Conservation (phyloP, 106 monocot genomes). For the Acanthochlamys bracteata region DNA sequence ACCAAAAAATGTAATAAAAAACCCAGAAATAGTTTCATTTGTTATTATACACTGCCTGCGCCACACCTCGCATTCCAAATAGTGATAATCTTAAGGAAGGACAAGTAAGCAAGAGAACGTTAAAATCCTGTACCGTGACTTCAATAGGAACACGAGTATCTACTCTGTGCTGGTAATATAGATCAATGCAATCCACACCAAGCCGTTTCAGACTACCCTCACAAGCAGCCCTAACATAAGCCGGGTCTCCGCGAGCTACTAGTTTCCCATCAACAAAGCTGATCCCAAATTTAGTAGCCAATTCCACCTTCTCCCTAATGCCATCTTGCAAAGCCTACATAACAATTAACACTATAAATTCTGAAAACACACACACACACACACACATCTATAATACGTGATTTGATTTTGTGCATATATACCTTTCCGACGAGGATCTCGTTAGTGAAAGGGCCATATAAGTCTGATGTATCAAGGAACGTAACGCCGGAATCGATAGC, state of each 20-base stretch:
- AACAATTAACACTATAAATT: background rate
- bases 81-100: conserved; percentile 27
- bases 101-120: conserved; percentile 24
- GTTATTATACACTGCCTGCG: conserved; percentile 11
- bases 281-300: conserved; percentile 55
- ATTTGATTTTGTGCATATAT: background rate
- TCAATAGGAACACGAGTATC: conserved; percentile 50
- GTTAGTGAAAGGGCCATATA: conserved; percentile 57
- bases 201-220: conserved; percentile 44
- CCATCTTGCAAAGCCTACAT: conserved; percentile 37
- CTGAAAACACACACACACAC: background rate
- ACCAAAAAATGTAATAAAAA: no score
- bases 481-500: conserved; percentile 41
- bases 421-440: conserved; percentile 58
- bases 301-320: conserved; percentile 34
- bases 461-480: conserved; percentile 45
- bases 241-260: conserved; percentile 37
- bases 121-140: conserved; percentile 20
- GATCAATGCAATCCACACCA: conserved; percentile 41
- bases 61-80: conserved; percentile 21
- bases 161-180: conserved; percentile 56
- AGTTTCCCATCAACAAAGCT: conserved; percentile 12
- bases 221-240: conserved; percentile 43
- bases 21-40: background rate
- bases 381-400: background rate